Percentiles rank a stretch among this genome's conserved stretches.
These are phyloP conservation scores for Nannochloropsis gaditana DNA, from an alignment of 108 stramenopile species.

Conservation along the genomic window DNA sequence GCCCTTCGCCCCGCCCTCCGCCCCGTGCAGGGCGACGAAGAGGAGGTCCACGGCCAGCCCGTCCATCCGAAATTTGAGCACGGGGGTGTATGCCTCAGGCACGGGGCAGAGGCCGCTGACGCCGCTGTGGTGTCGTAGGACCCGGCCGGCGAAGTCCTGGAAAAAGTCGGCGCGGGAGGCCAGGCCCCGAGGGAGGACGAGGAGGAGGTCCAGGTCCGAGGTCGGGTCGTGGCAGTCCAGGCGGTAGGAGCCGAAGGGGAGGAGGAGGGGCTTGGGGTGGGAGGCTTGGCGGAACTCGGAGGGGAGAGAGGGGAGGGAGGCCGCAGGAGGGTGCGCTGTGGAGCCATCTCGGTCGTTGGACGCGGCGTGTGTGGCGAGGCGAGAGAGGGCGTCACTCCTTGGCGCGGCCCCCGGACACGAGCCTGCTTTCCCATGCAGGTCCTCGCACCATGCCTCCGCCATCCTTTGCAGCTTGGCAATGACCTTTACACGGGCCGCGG, in stretches of 20 bases:
- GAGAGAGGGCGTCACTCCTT: too few relatives aligned
- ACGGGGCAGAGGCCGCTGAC: slow-evolving; percentile 75
- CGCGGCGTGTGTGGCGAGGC: not conserved
- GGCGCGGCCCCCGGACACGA: not conserved
- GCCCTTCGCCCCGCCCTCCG: not conserved
- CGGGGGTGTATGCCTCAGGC: slow-evolving; percentile 76
- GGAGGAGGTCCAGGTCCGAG: slow-evolving; percentile 74
- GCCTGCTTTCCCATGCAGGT: not conserved
- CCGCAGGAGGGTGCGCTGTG: not conserved
- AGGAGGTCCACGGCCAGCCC: slow-evolving; percentile 88
- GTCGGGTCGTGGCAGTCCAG: slow-evolving; percentile 79
- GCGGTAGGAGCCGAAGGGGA: slow-evolving; percentile 15
- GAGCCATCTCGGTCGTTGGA: not conserved
- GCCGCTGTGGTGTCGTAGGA: slow-evolving; percentile 64
- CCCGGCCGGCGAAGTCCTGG: slow-evolving; percentile 63
- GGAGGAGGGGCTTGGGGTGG: not conserved
- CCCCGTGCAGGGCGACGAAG: slow-evolving; percentile 58
- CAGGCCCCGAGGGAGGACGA: slow-evolving; percentile 64
- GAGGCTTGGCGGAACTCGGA: not conserved
- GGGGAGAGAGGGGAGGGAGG: not conserved
- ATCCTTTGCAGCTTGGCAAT: not conserved
- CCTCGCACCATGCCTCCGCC: slow-evolving; percentile 9
- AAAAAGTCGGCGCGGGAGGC: slow-evolving; percentile 84
- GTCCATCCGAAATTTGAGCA: slow-evolving; percentile 85
- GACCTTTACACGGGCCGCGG: not conserved